Evolutionary conservation across 495 filamentous ascomycete species (phyloP).

Genomic region (Chaetomium tenue): DNA sequence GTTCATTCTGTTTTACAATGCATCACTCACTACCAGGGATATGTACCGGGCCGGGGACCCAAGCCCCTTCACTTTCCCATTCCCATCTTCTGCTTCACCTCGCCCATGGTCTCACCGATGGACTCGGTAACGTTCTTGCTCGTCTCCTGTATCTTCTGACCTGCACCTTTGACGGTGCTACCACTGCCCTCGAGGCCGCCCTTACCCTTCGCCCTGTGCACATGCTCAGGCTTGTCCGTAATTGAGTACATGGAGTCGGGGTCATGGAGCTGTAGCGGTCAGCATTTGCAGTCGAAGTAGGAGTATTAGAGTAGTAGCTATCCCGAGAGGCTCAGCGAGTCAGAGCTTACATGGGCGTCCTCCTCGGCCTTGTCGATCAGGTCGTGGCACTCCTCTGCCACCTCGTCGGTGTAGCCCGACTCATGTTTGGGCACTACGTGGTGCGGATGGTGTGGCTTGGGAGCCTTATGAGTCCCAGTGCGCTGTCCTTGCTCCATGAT

Average conservation of each 20-base stretch:
- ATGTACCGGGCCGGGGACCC: too few relatives aligned
- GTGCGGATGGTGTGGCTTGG: constrained; percentile 21
- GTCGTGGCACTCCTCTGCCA: constrained; percentile 32
- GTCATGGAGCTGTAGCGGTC: constrained; percentile 25
- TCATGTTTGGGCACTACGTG: constrained; percentile 22
- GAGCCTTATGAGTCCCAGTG: constrained; percentile 5
- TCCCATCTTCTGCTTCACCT: constrained; percentile 30
- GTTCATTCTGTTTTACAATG: too few relatives aligned
- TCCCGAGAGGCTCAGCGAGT: too few relatives aligned
- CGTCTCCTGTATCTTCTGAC: constrained; percentile 18
- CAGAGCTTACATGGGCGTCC: constrained; percentile 29
- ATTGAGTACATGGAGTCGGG: constrained; percentile 26
- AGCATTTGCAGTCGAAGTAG: background rate
- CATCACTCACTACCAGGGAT: too few relatives aligned
- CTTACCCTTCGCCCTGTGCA: constrained; percentile 9
- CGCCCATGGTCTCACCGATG: constrained; percentile 27
- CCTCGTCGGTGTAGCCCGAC: constrained; percentile 33
- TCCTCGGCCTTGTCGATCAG: constrained; percentile 35
- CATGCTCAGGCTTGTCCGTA: constrained; percentile 7
- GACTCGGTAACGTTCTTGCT: constrained; percentile 20
- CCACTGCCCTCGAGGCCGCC: constrained; percentile 17
- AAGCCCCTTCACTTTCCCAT: constrained; percentile 24
- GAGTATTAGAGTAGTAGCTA: background rate
- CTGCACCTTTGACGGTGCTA: constrained; percentile 4
- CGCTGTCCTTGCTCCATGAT: constrained; percentile 6